phyloP scores from a whole-genome alignment of 805 yeast genomes.

The Wickerhamiella nectarea region DNA sequence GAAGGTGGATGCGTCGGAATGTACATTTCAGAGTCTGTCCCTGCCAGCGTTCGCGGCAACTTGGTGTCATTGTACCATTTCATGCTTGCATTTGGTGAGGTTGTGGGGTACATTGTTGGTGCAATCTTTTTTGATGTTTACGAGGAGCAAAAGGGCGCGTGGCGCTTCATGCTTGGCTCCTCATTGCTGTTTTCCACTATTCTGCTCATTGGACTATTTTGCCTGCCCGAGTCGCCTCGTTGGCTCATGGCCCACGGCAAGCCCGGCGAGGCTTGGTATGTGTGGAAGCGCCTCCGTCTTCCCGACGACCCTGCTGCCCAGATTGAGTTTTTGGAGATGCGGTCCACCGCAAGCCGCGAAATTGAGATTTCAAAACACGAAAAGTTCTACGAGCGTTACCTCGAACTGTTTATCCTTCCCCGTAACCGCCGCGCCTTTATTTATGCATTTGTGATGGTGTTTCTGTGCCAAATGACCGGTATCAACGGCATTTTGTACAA shows the following conservation, averaged over 20 bases:
- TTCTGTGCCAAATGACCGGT: slow-evolving; percentile 43
- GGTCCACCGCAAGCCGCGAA: slow-evolving; percentile 38
- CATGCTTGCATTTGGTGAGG: slow-evolving; percentile 53
- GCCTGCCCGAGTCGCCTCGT: slow-evolving; percentile 51
- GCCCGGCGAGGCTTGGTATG: slow-evolving; percentile 34
- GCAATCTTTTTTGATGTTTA: slow-evolving; percentile 38
- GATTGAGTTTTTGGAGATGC: slow-evolving; percentile 45
- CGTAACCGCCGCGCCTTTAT: slow-evolving; percentile 49
- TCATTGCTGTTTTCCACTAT: slow-evolving; percentile 44
- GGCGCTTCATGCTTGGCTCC: slow-evolving; percentile 56
- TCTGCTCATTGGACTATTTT: slow-evolving; percentile 37
- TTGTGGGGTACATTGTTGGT: slow-evolving; percentile 47
- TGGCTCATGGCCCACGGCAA: slow-evolving; percentile 39
- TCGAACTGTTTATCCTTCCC: slow-evolving; percentile 40
- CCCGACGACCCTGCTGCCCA: slow-evolving; percentile 31
- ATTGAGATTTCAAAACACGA: slow-evolving; percentile 22
- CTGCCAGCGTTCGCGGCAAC: slow-evolving; percentile 43
- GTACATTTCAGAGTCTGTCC: slow-evolving; percentile 47
- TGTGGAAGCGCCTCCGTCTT: slow-evolving; percentile 44
- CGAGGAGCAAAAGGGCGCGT: slow-evolving; percentile 37
- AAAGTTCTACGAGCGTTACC: slow-evolving; percentile 30
- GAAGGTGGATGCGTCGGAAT: slow-evolving; percentile 54
- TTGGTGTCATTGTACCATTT: slow-evolving; percentile 50
- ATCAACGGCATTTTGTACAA: slow-evolving; percentile 54
- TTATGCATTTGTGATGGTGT: slow-evolving; percentile 40